Percentiles rank a stretch among this genome's conserved stretches.
Evolutionary conservation across 352 stramenopile genomes (phyloP).

Genomic region (Pythium biforme): DNA sequence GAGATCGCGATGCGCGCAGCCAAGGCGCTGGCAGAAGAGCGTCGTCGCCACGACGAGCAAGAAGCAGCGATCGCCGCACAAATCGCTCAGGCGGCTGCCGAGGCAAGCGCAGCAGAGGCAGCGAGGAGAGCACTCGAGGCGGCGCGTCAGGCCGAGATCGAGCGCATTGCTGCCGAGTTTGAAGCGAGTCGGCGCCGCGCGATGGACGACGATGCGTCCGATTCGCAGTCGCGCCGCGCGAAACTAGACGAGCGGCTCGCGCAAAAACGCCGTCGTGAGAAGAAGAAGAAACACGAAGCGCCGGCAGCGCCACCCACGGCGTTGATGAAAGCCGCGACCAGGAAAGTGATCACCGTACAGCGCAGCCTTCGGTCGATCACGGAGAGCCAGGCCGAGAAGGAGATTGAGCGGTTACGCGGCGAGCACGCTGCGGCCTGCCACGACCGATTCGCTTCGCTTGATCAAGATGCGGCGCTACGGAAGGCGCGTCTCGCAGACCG

Average conservation of each 20-base stretch:
- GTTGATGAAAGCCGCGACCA: constrained; percentile 1
- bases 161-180: constrained; percentile 31
- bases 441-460: constrained; percentile 27
- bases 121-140: constrained; percentile 23
- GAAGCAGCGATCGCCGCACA: constrained; percentile 17
- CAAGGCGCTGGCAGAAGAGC: constrained; percentile 22
- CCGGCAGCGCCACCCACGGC: not conserved
- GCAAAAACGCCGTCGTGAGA: not conserved
- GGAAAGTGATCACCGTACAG: constrained; percentile 1
- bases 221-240: not conserved
- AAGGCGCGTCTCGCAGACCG: constrained; percentile 31
- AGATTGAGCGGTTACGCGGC: constrained; percentile 30
- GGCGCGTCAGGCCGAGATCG: constrained; percentile 26
- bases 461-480: constrained; percentile 30
- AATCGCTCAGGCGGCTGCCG: constrained; percentile 15
- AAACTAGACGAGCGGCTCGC: constrained; percentile 21
- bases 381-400: constrained; percentile 21
- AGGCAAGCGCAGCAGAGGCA: constrained; percentile 21
- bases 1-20: constrained; percentile 19
- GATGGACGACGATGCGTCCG: constrained; percentile 2
- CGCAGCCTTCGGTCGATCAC: constrained; percentile 14
- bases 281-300: not conserved
- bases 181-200: constrained; percentile 1
- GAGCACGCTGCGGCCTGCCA: constrained; percentile 30
- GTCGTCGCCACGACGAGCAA: constrained; percentile 13